phyloP scores from a whole-genome alignment of 2,329 filamentous ascomycete species.

The Pseudogymnoascus sp. region DNA sequence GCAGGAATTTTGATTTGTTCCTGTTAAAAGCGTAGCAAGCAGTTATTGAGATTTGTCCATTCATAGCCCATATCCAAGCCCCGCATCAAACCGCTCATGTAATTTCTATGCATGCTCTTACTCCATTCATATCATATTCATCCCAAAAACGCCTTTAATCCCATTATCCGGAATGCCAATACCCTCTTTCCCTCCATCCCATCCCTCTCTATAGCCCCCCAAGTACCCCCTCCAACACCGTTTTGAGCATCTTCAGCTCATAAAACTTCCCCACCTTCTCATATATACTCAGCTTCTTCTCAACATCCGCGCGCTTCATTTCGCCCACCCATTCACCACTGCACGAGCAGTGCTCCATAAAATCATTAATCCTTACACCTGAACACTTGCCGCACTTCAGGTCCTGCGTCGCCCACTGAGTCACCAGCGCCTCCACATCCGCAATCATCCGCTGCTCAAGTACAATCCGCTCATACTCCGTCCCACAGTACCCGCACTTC shows the following conservation, averaged over 20 bases:
- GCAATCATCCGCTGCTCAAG: constrained; percentile 79
- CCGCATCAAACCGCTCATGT: not conserved
- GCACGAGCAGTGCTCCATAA: constrained; percentile 94
- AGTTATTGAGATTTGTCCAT: constrained; percentile 1
- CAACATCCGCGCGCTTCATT: constrained; percentile 58
- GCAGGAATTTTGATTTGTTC: not conserved
- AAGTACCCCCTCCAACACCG: constrained; percentile 61
- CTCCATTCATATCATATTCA: not conserved
- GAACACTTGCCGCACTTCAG: constrained; percentile 66
- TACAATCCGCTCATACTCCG: constrained; percentile 66
- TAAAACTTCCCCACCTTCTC: constrained; percentile 70
- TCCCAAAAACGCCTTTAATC: not conserved
- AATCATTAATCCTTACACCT: constrained; percentile 78
- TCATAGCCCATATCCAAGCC: not conserved
- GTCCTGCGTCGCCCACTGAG: constrained; percentile 85
- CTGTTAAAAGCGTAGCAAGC: not conserved
- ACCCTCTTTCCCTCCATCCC: not conserved
- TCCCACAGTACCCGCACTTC: constrained; percentile 69
- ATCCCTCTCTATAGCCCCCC: constrained; percentile 33
- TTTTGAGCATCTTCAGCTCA: constrained; percentile 70
- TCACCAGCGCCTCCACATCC: constrained; percentile 64
- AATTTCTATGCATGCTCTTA: not conserved
- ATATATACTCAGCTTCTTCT: constrained; percentile 60
- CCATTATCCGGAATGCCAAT: not conserved
- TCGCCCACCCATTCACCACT: constrained; percentile 76